Base-by-base conservation (phyloP, 306 rosid genomes). In the Cotoneaster glaucophyllus region DNA sequence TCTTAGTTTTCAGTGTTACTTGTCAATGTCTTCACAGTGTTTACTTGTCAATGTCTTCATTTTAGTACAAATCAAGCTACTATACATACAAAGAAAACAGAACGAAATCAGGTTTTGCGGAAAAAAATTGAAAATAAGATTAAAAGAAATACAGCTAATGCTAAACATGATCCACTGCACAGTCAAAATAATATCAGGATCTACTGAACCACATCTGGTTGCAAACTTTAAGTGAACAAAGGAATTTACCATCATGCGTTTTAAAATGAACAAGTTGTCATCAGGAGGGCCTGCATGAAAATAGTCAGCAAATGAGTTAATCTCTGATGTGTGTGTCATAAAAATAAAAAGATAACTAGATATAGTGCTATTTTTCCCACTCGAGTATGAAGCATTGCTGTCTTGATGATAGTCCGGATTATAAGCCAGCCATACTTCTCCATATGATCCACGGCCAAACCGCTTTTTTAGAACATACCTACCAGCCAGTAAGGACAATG, bases 351-450 rank as follows among this genome's bases (percentile, higher is more conserved):
- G 29, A 62, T 32, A 75, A 53, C 53, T 63, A 76, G 69, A 74
- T 31, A 48, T 71, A 11, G 77, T 80, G 44, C 69, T 70, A 84
- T 70, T 80, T 75, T 80, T 83, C 79, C 67, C 79, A 77, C 81
- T 82, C 78, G 77, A 73, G 39, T 80, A 71, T 58, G 85, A 77
- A 70, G 78, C 65, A 70, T 83, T 85, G 69, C 77, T 84, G 70
- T 58, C 90, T 80, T 88, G 84, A 78, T 81, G 67, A 84, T 95
- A 88, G 70, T 92, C 86, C 96, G 90, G 88, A 71, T 86, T 91
- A 83, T 90, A 88, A 83, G 98, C 96, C 87, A 94, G 75, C 98
- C 98, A 94, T 70, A 94, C 98, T 86, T 94, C 98, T 22, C 96
- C 98, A 86, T 87, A 94, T 19, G 98, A 92, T 84, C 98, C 97